These are phyloP conservation scores for Globisporangium mamillatum DNA, from an alignment of 352 stramenopile genomes.

Conservation along the genomic window DNA sequence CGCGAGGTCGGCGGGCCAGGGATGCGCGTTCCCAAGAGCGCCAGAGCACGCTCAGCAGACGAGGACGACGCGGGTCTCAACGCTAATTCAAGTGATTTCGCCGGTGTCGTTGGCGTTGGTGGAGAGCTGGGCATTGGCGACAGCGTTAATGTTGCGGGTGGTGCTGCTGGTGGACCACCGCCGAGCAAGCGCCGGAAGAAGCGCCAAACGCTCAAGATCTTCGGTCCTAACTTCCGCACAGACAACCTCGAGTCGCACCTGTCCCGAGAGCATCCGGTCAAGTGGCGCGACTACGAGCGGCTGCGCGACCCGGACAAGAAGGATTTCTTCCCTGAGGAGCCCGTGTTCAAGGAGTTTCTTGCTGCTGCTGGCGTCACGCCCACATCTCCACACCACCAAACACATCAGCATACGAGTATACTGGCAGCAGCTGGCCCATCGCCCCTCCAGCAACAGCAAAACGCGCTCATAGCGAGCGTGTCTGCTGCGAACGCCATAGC, in stretches of 20 bases:
- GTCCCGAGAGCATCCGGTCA: slow-evolving; percentile 41
- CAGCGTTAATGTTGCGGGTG: not conserved
- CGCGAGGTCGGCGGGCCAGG: slow-evolving; percentile 22
- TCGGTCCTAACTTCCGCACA: slow-evolving; percentile 55
- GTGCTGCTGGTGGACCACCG: not conserved
- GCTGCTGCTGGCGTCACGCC: slow-evolving; percentile 5
- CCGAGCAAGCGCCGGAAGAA: slow-evolving; percentile 46
- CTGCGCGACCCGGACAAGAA: slow-evolving; percentile 45
- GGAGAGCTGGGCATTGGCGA: not conserved
- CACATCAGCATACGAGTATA: not conserved
- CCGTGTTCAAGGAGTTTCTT: slow-evolving; percentile 26
- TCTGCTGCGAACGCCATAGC: slow-evolving; percentile 2
- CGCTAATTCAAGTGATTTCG: slow-evolving; percentile 17
- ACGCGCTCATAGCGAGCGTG: not conserved
- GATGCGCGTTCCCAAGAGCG: not conserved
- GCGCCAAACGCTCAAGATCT: slow-evolving; percentile 58
- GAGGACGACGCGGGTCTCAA: slow-evolving; percentile 8
- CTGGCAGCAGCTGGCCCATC: not conserved
- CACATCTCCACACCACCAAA: not conserved
- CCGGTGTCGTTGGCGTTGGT: not conserved
- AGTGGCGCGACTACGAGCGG: slow-evolving; percentile 51
- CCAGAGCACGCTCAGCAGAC: not conserved
- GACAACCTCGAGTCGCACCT: slow-evolving; percentile 58
- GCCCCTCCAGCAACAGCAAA: slow-evolving; percentile 1
- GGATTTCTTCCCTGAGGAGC: slow-evolving; percentile 37